These are phyloP conservation scores for Pyrenula massariospora DNA, from an alignment of 495 filamentous ascomycete genomes.

Conservation along the genomic window DNA sequence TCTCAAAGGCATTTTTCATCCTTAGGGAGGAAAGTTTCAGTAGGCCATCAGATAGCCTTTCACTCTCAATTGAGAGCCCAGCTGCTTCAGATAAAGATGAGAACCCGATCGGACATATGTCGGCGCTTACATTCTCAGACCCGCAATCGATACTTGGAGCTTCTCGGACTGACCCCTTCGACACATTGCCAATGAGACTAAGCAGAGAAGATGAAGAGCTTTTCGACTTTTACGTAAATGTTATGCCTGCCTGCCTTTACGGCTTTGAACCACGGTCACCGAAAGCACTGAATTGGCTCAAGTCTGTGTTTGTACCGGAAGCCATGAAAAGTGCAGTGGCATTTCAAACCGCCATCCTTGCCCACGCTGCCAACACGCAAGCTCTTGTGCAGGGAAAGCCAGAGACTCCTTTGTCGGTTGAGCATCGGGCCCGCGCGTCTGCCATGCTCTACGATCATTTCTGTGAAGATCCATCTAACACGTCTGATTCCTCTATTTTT, in stretches of 20 bases:
- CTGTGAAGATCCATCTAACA: conserved; percentile 14
- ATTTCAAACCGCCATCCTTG: conserved; percentile 25
- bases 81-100: no score
- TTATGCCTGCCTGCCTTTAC: conserved; percentile 28
- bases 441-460: conserved; percentile 23
- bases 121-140: neutral
- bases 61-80: neutral
- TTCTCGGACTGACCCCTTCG: conserved; percentile 26
- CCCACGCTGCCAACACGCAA: conserved; percentile 27
- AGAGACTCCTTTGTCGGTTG: conserved; percentile 15
- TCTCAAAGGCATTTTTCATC: neutral
- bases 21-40: neutral
- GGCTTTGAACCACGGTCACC: conserved; percentile 19
- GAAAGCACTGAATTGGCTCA: conserved; percentile 30
- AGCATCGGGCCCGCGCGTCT: conserved; percentile 18
- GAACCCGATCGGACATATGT: neutral
- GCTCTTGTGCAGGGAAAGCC: conserved; percentile 23
- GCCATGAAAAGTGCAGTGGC: conserved; percentile 26
- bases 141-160: conserved; percentile 24
- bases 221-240: conserved; percentile 29
- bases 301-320: conserved; percentile 22
- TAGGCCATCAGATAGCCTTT: neutral
- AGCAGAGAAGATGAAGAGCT: conserved; percentile 18
- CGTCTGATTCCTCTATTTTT: conserved; percentile 25
- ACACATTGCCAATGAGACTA: conserved; percentile 20